These are phyloP conservation scores for Cercospora beticola DNA, from an alignment of 2,329 filamentous ascomycete species.

Conservation along the genomic window DNA sequence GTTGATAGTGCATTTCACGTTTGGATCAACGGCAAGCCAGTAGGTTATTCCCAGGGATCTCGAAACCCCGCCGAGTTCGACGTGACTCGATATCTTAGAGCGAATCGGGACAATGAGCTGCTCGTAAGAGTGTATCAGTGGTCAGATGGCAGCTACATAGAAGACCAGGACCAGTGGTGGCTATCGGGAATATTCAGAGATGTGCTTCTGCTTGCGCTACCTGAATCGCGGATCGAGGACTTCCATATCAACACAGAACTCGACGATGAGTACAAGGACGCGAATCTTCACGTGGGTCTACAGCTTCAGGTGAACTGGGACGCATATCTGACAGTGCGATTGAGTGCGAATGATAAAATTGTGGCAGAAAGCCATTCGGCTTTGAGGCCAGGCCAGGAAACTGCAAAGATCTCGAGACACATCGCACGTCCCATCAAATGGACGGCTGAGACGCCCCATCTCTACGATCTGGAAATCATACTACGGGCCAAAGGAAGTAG, in stretches of 20 bases:
- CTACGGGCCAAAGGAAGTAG: slow-evolving; percentile 19
- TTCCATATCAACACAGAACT: slow-evolving; percentile 57
- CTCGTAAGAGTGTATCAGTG: slow-evolving; percentile 66
- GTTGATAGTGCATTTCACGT: slow-evolving; percentile 70
- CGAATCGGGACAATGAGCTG: slow-evolving; percentile 53
- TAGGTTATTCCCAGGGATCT: slow-evolving; percentile 69
- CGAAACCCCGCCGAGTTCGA: slow-evolving; percentile 69
- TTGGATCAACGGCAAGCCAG: slow-evolving; percentile 61
- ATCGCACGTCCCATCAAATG: slow-evolving; percentile 60
- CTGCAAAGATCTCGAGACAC: slow-evolving; percentile 23
- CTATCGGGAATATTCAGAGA: slow-evolving; percentile 69
- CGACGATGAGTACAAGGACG: slow-evolving; percentile 52
- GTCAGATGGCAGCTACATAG: slow-evolving; percentile 67
- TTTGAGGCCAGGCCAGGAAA: slow-evolving; percentile 19
- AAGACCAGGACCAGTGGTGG: slow-evolving; percentile 60
- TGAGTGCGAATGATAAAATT: slow-evolving; percentile 7
- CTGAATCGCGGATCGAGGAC: slow-evolving; percentile 56
- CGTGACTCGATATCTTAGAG: slow-evolving; percentile 53
- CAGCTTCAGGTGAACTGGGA: slow-evolving; percentile 16
- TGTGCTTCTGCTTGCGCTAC: slow-evolving; percentile 61
- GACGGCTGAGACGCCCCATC: slow-evolving; percentile 65
- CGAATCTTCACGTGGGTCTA: slow-evolving; percentile 53
- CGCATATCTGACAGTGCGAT: slow-evolving; percentile 23
- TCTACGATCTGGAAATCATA: slow-evolving; percentile 54
- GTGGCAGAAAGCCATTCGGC: background rate